phyloP scores from a whole-genome alignment of 1,284 basidiomycete species.

The Pseudozyma pruni region DNA sequence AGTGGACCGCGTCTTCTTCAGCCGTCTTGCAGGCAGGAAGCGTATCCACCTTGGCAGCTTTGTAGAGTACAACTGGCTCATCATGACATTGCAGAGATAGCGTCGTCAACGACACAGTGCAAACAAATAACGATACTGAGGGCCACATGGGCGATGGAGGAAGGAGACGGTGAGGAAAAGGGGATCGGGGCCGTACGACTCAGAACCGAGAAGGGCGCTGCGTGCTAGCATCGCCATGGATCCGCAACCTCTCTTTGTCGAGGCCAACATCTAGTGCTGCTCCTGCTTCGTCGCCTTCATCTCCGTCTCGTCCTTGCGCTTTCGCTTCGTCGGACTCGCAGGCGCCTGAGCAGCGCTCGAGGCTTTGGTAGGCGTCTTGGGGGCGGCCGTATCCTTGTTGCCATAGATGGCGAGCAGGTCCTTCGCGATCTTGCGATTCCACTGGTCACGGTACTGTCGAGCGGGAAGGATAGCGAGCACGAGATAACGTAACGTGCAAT shows the following conservation, averaged over 20 bases:
- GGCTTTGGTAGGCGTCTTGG: constrained; percentile 1
- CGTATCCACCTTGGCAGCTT: too few species aligned
- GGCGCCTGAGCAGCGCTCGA: background rate
- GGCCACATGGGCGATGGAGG: too few species aligned
- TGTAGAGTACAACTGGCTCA: too few species aligned
- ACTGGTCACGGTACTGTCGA: constrained; percentile 19
- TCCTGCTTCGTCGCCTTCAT: background rate
- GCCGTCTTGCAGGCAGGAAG: too few species aligned
- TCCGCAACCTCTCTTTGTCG: too few species aligned
- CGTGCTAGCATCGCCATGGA: constrained; percentile 12
- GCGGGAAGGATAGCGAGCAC: too few species aligned
- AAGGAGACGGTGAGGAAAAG: too few species aligned
- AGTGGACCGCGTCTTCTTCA: constrained; percentile 7
- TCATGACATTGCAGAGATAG: too few species aligned
- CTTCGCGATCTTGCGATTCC: constrained; percentile 29
- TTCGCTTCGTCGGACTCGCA: constrained; percentile 25
- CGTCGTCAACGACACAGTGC: too few species aligned
- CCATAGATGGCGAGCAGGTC: constrained; percentile 20
- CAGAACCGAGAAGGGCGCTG: too few species aligned
- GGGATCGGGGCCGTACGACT: too few species aligned
- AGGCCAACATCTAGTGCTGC: background rate
- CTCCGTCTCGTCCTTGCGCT: constrained; percentile 9
- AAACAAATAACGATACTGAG: too few species aligned
- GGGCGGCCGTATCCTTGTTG: background rate
- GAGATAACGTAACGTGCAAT: background rate